Evolutionary conservation across 2,329 filamentous ascomycete genomes (phyloP).

Genomic region (Claviceps fusiformis): DNA sequence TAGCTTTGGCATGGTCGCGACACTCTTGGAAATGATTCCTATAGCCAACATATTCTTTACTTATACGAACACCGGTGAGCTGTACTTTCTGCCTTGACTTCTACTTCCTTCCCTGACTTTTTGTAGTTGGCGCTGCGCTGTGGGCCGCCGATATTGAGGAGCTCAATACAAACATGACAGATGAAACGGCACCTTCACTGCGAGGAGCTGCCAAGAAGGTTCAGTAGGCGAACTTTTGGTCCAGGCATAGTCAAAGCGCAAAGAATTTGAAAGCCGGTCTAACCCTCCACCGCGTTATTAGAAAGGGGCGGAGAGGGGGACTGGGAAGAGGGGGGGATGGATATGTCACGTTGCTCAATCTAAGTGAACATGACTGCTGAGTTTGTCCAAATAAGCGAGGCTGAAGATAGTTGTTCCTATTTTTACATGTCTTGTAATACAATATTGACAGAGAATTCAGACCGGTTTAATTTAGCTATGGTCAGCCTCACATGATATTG

Average conservation of each 20-base stretch:
- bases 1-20: constrained; percentile 63
- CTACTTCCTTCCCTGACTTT: not conserved
- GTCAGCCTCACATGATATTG: not conserved
- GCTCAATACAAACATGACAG: constrained; percentile 34
- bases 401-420: not conserved
- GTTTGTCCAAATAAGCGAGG: constrained; percentile 1
- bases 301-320: no score
- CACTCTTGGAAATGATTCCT: constrained; percentile 73
- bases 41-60: constrained; percentile 71
- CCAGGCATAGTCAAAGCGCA: not conserved
- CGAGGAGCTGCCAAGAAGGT: constrained; percentile 35
- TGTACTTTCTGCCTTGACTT: not conserved
- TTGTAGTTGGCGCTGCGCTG: constrained; percentile 69
- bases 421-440: not conserved
- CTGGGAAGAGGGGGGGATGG: not conserved
- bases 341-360: not conserved
- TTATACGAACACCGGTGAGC: constrained; percentile 68
- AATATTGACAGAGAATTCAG: not conserved
- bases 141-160: constrained; percentile 81
- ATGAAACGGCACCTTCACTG: constrained; percentile 35
- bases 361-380: not conserved
- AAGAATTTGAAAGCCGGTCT: not conserved
- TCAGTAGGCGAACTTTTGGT: constrained; percentile 9
- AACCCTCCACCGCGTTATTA: not conserved
- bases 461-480: not conserved